phyloP scores from a whole-genome alignment of 2,329 filamentous ascomycete species.

The Hortaea werneckii region DNA sequence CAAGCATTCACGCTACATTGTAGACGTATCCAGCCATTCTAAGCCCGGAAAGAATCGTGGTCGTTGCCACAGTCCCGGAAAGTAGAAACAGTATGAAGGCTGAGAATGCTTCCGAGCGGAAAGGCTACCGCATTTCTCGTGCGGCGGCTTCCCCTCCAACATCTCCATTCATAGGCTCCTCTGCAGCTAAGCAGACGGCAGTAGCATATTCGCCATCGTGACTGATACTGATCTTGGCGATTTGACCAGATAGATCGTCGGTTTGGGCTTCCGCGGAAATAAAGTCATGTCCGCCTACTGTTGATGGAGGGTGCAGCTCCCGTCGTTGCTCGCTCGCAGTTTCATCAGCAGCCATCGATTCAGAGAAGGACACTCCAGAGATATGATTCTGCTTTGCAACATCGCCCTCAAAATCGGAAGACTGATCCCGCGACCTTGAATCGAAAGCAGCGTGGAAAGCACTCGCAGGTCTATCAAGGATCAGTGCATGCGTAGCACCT shows the following conservation, averaged over 20 bases:
- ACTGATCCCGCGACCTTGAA: neutral
- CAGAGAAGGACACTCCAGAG: neutral
- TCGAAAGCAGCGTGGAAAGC: neutral
- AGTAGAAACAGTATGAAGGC: too few species aligned
- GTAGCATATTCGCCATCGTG: slow-evolving; percentile 79
- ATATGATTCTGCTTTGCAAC: neutral
- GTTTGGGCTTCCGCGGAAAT: slow-evolving; percentile 1
- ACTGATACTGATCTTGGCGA: slow-evolving; percentile 68
- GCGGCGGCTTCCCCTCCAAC: slow-evolving; percentile 20
- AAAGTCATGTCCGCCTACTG: neutral
- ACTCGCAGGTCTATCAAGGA: slow-evolving; percentile 25
- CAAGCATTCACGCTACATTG: too few species aligned
- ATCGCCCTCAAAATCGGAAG: neutral
- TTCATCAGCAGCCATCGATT: neutral
- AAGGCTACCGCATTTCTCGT: neutral
- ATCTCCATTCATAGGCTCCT: slow-evolving; percentile 15
- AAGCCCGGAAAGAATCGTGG: too few species aligned
- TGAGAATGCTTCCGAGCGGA: too few species aligned
- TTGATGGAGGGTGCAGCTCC: neutral
- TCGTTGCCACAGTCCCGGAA: too few species aligned
- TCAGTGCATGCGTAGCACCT: slow-evolving; percentile 57
- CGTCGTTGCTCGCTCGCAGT: neutral
- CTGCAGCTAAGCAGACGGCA: slow-evolving; percentile 52
- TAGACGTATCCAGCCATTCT: too few species aligned
- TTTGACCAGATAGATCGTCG: slow-evolving; percentile 30